Base-by-base conservation (phyloP, 306 rosid species). In the Bauhinia variegata region DNA sequence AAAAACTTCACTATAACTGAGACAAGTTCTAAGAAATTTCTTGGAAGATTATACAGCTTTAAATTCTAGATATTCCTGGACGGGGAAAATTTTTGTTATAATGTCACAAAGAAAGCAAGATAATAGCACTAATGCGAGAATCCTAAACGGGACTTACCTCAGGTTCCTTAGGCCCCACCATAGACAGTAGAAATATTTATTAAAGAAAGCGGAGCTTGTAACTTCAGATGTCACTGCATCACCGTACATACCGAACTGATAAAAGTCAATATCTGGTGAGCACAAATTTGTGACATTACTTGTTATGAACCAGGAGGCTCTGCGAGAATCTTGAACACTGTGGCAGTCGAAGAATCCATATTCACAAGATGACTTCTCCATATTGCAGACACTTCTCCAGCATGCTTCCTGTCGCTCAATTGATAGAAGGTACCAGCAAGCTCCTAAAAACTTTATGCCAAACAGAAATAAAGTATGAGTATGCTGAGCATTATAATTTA, bases 371-470 rank as follows among this genome's bases (percentile, higher is more conserved):
- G 76, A 53, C 34, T 68, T 75, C 62, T 85, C 84, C 54, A 64
- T 7, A 54, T 56, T 54, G 44, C 99, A 93, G 0, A 76, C 87
- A 31, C 80, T 80, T 85, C 85, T 88, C 97, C 97, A 93, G 52
- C 97, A 93, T 34, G 96, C 89, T 80, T 93, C 99, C 76, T 90
- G 89, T 54, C 99, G 77, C 64, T 90, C 97, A 1, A 88, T 63
- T 10, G 96, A 82, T 59, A 90, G 84, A 72, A 90, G 92, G 76
- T 93, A 93, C 95, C 97, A 93, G 60, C 90, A 88, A 78, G 99
- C 92, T 69, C 96, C 99, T 82, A 90, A 75, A 88, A 88, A 84
- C 99, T 88, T 70, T 79, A 68, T 23, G 28, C 60, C 30, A 48
- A 65, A 18, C 39, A 47, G 8, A 54, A 15, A 6, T 1, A 56